Base-by-base conservation (phyloP, 2,329 filamentous ascomycete species). In the Cytospora piceicola region DNA sequence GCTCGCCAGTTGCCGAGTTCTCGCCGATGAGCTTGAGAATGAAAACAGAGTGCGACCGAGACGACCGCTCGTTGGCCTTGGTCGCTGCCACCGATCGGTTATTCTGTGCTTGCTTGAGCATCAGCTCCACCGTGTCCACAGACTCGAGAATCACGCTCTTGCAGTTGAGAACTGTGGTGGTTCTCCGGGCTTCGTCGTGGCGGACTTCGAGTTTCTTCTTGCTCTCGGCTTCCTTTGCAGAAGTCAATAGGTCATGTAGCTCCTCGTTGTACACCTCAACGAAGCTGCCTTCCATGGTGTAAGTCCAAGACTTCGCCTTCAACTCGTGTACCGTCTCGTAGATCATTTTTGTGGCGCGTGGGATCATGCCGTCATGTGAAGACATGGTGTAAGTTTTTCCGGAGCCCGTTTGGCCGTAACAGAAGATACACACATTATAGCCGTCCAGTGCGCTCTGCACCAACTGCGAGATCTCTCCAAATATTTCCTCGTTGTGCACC, bases 251-350 rank as follows among this genome's bases (percentile, higher is more conserved):
- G 75, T 99, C 95, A 75, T 97, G 93, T 69, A 99, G 84, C 68
- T 96, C 95, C 75, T 99, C 95, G 69, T 99, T 98, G 85, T 99
- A 99, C 7, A 99, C 95, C 75, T 99, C 95, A 17, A 98, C 88
- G 73, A 99, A 99, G 64, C 90, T 94, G 8, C 95, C 95, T 75
- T 96, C 92, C 88, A 99, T 96, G 0, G 85, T 90, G 78, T 99
- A 99, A 51, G 85, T 86, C 95, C 95, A 99, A 29, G 94, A 95
- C 75, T 97, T 96, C 71, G 94, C 92, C 75, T 91, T 89, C 22
- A 99, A 82, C 59, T 89, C 85, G 68, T 89, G 90, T 61, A 96
- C 92, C 52, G 93, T 95, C 63, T 92, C 87, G 76, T 97, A 97
- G 69, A 99, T 97, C 81, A 98, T 94, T 70, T 92, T 87, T 9